Conservation (phyloP, 164 flowering plant species). For the Berberis vulgaris region DNA sequence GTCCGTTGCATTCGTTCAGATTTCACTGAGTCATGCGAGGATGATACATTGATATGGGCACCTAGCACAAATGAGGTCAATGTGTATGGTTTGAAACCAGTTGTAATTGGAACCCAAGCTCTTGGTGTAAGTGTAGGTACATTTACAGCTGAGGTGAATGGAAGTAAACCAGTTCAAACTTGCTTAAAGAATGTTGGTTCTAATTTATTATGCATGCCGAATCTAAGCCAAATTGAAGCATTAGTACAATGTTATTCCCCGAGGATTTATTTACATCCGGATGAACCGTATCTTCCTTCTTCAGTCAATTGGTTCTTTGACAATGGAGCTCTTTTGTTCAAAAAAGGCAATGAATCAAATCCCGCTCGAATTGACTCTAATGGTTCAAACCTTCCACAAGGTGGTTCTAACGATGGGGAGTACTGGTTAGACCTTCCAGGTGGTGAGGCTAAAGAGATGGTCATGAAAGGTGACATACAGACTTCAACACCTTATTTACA, state of each 20-base stretch:
- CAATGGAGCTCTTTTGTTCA: conserved; percentile 53
- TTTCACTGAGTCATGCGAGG: conserved; percentile 41
- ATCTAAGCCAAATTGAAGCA: conserved; percentile 34
- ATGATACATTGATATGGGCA: conserved; percentile 47
- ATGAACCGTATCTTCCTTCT: conserved; percentile 58
- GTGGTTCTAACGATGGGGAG: conserved; percentile 55
- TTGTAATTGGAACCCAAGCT: conserved; percentile 31
- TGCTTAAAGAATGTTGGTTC: conserved; percentile 43
- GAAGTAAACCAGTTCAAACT: conserved; percentile 11
- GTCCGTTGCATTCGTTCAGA: conserved; percentile 57
- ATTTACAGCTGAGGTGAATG: conserved; percentile 28
- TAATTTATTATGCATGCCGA: conserved; percentile 42
- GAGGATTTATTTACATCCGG: conserved; percentile 59
- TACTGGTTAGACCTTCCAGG: conserved; percentile 80
- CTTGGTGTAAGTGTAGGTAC: conserved; percentile 46
- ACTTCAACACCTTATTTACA: conserved; percentile 49
- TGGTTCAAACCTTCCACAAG: conserved; percentile 76
- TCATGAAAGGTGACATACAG: conserved; percentile 49
- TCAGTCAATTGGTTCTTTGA: conserved; percentile 70
- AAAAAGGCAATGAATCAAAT: conserved; percentile 31
- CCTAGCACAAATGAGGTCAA: conserved; percentile 19
- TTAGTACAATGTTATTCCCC: conserved; percentile 52
- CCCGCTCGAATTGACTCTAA: conserved; percentile 38
- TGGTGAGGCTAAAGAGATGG: conserved; percentile 34
- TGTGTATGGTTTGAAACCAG: conserved; percentile 36